Base-by-base conservation (phyloP, 2,329 filamentous ascomycete genomes). In the Fusarium sp. region DNA sequence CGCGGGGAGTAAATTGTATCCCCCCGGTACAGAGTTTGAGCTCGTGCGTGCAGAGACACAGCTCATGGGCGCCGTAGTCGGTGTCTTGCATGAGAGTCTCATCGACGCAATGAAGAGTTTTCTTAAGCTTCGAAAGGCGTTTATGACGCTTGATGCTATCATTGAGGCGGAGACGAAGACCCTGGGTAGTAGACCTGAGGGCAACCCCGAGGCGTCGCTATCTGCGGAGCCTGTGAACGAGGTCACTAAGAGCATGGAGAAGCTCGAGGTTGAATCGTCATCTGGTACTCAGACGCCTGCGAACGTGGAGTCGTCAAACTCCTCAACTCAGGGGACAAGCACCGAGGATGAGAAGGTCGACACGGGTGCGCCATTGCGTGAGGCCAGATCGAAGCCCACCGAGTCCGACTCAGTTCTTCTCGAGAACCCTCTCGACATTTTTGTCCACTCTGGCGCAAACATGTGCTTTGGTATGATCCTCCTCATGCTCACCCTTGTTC, bases 21-120 rank as follows among this genome's bases (percentile, higher is more conserved):
- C 92, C 0, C 86, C 92, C 0, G 96, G 96, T 3, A 92, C 92
- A 7, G 95, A 99, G 81, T 98, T 92, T 77, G 89, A 93, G 3
- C 84, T 98, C 6, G 92, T 94, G 63, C 88, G 94, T 63, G 93
- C 94, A 6, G 90, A 98, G 81, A 88, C 93, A 3, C 93, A 97
- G 79, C 85, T 98, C 67, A 97, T 98, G 91, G 88, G 89, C 58
- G 95, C 95, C 1, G 91, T 99, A 2, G 90, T 98, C 1, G 93
- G 90, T 1, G 93, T 98, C 17, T 82, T 98, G 73, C 97, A 97
- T 71, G 96, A 98, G 82, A 97, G 93, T 77, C 81, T 98, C 73
- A 95, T 95, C 0, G 96, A 98, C 78, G 94, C 90, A 17, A 88
- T 98, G 78, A 94, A 91, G 80, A 94, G 94, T 7, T 98, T 98